Evolutionary conservation across 768 basidiomycete genomes (phyloP).

Genomic region (Suillus sp.): DNA sequence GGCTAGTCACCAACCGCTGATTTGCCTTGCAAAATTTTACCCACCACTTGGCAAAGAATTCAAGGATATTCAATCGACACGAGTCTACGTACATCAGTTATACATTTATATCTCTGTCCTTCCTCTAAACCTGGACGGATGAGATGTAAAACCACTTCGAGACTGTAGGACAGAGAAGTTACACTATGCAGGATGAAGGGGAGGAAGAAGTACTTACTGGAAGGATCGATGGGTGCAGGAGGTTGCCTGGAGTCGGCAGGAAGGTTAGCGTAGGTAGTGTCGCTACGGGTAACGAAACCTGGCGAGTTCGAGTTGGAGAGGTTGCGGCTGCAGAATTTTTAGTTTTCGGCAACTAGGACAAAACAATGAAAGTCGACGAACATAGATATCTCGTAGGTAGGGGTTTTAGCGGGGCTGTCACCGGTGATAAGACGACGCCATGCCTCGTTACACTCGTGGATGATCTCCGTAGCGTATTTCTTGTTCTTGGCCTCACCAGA

Average conservation of each 20-base stretch:
- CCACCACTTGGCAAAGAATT: not conserved
- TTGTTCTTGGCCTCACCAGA: conserved; percentile 99
- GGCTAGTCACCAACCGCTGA: not conserved
- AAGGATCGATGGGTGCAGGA: conserved; percentile 87
- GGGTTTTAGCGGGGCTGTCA: conserved; percentile 72
- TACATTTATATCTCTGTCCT: not conserved
- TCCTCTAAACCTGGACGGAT: conserved; percentile 70
- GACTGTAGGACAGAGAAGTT: conserved; percentile 45
- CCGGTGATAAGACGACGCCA: conserved; percentile 93
- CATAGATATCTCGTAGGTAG: conserved; percentile 82
- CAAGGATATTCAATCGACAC: not conserved
- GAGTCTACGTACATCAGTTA: not conserved
- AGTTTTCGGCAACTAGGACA: conserved; percentile 5
- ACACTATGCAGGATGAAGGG: conserved; percentile 2
- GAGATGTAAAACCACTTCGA: conserved; percentile 96
- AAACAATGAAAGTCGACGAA: conserved; percentile 42
- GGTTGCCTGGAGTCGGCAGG: conserved; percentile 82
- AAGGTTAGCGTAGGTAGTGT: conserved; percentile 62
- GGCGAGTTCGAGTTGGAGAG: conserved; percentile 74
- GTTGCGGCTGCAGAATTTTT: conserved; percentile 62
- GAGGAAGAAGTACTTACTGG: conserved; percentile 55
- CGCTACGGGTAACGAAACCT: conserved; percentile 62
- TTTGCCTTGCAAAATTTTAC: not conserved
- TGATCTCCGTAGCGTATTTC: conserved; percentile 98
- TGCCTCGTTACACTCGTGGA: conserved; percentile 98